Base-by-base conservation (phyloP, 495 filamentous ascomycete genomes). In the Pyronema domesticum region DNA sequence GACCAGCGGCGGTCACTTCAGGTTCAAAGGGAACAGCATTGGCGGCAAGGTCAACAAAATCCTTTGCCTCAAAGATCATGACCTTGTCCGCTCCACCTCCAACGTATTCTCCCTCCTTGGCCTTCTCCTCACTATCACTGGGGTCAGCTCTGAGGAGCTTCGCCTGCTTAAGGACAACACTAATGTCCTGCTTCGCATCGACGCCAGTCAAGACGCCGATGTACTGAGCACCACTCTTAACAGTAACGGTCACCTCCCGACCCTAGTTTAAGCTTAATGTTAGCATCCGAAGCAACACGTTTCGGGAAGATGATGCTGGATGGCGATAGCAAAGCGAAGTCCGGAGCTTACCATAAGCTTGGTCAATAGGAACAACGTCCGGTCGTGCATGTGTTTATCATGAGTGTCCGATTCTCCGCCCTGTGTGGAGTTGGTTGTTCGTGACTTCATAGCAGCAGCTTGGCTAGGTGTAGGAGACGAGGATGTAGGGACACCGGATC, bases 121-220 rank as follows among this genome's bases (percentile, higher is more conserved):
- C 61, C 37, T 80, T 80, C 58, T 85, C 84, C 35, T 72, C 61
- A n/a, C 68, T 57, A 57, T 74, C 67, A 15, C 72, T 71, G 43
- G 67, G 60, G 33, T 72, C 70, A 14, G 69, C 59, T 58, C 75
- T 76, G 57, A 76, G 73, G 54, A 80, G 79, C 67, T 81, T 80
- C 33, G 85, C 84, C 86, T 88, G 89, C 72, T 85, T 93, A 55
- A 94, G 74, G 53, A 77, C 69, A 65, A 85, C 84, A 46, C 73
- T 74, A 13, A 78, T 70, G 52, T 82, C 74, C 49, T 71, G 74
- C 46, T 80, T 78, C 14, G 81, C 65, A 44, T 71, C 72, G 4
- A 74, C 76, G 39, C 76, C 76, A 42, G 75, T 77, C 64, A 82
- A 83, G 55, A 80, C 76, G 58, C 85, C 85, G 42, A 78, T 78